Base-by-base conservation (phyloP, 768 basidiomycete genomes). In the Leccinum barrowsii region DNA sequence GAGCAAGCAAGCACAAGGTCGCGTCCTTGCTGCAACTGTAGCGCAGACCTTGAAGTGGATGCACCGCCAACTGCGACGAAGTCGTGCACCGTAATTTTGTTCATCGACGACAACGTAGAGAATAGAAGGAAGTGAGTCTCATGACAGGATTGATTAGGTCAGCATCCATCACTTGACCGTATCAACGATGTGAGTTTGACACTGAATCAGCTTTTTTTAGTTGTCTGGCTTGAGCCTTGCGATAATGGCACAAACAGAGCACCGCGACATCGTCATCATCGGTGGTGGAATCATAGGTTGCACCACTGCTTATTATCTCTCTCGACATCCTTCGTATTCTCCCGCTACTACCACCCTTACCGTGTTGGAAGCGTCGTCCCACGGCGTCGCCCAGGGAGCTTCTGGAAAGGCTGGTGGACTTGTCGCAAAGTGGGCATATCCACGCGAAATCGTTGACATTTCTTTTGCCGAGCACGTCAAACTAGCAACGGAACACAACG, bases 221-320 rank as follows among this genome's bases (percentile, higher is more conserved):
- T 28, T 28, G 28, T 28, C n/a, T n/a, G 7, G 21, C 15, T 28
- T 24, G 22, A 22, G 22, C 22, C 22, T 22, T 32, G 6, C 51
- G 24, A 19, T 17, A 15, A 73, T 70, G 72, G 52, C 51, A 22
- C 60, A 64, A 49, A 26, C 50, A 2, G 59, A 55, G 21, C 56
- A 68, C 44, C 65, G 60, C 44, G 64, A 83, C 51, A 85, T 94
- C 55, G 81, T 90, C 30, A 83, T 95, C 59, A 79, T 95, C 59
- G 92, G 93, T 26, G 93, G 86, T 21, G 93, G 93, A 0, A 93
- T 94, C 63, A 88, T 94, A 42, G 93, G 93, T 8, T 85, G 87
- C 58, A 87, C 87, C 1, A 89, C 86, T 0, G 91, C 92, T 13
- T 94, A 90, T 75, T 93, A 89, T 71, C 78, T 92, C 53, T 75